Percentiles rank a stretch among this genome's conserved stretches.
phyloP scores from a whole-genome alignment of 495 filamentous ascomycete species.

The Lichenothelia convexa region DNA sequence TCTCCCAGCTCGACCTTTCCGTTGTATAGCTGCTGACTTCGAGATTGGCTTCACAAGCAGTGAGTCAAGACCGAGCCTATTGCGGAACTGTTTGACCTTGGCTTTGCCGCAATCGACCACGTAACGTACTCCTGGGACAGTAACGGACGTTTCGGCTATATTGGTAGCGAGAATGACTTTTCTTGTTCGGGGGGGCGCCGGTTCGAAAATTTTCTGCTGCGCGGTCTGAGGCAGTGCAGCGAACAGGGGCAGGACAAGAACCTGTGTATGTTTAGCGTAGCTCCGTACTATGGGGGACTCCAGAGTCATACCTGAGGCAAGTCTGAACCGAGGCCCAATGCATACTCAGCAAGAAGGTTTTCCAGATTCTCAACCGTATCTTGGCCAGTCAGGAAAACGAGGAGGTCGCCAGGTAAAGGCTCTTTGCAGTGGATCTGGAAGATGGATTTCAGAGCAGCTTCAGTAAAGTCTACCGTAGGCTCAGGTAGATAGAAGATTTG shows the following conservation, averaged over 20 bases:
- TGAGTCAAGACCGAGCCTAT: constrained; percentile 72
- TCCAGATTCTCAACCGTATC: constrained; percentile 79
- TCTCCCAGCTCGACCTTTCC: constrained; percentile 80
- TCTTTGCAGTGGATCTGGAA: constrained; percentile 79
- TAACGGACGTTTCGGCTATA: constrained; percentile 95
- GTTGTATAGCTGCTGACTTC: constrained; percentile 80
- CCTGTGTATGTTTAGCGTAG: constrained; percentile 15
- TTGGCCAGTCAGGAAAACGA: constrained; percentile 87
- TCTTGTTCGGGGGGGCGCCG: constrained; percentile 52
- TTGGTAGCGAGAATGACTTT: constrained; percentile 91
- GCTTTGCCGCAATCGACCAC: constrained; percentile 90
- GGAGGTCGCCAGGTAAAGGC: constrained; percentile 77
- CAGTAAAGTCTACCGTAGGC: constrained; percentile 67
- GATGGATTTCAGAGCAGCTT: constrained; percentile 62
- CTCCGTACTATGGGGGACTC: constrained; percentile 11
- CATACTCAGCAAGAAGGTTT: constrained; percentile 62
- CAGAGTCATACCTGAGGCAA: constrained; percentile 64
- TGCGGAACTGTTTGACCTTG: constrained; percentile 83
- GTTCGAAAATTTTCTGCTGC: constrained; percentile 72
- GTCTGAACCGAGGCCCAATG: constrained; percentile 44
- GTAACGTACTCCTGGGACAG: constrained; percentile 76
- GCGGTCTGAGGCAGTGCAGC: constrained; percentile 54
- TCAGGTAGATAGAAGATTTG: constrained; percentile 56
- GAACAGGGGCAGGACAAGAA: constrained; percentile 52
- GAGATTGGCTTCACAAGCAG: constrained; percentile 83